Percentiles rank a stretch among this genome's conserved stretches.
phyloP scores from a whole-genome alignment of 306 rosid species.

The Rosa rugosa region DNA sequence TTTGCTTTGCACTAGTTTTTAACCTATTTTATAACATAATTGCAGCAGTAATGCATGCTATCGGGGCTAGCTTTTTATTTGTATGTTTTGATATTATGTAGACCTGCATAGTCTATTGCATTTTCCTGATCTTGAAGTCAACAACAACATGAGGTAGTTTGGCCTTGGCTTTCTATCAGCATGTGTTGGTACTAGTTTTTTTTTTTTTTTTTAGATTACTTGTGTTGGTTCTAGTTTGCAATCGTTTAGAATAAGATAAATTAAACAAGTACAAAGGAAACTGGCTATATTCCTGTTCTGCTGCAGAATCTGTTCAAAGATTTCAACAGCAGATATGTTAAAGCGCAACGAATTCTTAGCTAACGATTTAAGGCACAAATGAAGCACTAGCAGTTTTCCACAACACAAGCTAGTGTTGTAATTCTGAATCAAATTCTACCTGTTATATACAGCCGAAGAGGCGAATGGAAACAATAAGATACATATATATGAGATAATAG shows the following conservation, averaged over 20 bases:
- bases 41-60: neutral
- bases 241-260: neutral
- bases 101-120: neutral
- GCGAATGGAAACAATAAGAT: neutral
- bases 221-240: neutral
- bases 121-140: neutral
- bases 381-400: neutral
- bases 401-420: neutral
- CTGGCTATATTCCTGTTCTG: neutral
- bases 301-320: neutral
- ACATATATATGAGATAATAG: neutral
- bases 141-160: neutral
- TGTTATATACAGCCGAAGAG: neutral
- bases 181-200: neutral
- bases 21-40: neutral
- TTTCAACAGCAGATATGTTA: neutral
- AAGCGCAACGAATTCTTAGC: neutral
- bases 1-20: slow-evolving; percentile 12
- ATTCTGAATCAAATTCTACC: neutral
- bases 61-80: neutral
- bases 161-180: neutral
- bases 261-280: neutral
- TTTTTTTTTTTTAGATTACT: no score
- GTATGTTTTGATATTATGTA: neutral
- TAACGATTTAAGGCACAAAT: neutral